These are phyloP conservation scores for Nicotiana tomentosiformis DNA, from an alignment of 257 asterid species.

Conservation along the genomic window DNA sequence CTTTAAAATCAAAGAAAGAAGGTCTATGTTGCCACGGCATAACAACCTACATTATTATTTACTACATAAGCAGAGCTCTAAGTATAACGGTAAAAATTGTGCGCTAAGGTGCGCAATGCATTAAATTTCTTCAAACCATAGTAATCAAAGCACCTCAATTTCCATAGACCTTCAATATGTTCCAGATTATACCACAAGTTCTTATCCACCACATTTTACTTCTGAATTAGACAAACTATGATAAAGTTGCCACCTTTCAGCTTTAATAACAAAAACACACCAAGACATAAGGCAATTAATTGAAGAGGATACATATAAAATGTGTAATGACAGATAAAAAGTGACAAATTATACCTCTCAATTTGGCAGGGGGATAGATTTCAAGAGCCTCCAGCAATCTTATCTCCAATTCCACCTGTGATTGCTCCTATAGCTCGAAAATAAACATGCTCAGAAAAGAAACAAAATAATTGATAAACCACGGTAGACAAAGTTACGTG, in stretches of 20 bases:
- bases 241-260: neutral
- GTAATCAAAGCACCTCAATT: neutral
- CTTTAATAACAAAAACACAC: neutral
- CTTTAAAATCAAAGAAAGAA: no score
- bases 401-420: constrained; percentile 91
- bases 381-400: constrained; percentile 81
- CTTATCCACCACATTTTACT: neutral
- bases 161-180: neutral
- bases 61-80: neutral
- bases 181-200: neutral
- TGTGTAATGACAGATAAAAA: neutral
- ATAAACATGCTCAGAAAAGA: neutral
- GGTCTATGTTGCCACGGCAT: neutral
- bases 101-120: neutral
- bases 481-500: no score
- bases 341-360: constrained; percentile 41
- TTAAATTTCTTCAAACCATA: neutral
- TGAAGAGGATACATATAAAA: neutral
- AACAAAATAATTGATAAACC: neutral
- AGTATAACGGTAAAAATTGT: neutral
- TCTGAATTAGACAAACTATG: neutral
- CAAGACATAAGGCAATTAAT: neutral
- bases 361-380: constrained; percentile 85
- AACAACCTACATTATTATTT: neutral
- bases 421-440: constrained; percentile 48